A percentile compares a stretch with the other conserved stretches of the same genome.
Conservation (phyloP, 1,284 basidiomycete species). For the Malassezia dermatis region DNA sequence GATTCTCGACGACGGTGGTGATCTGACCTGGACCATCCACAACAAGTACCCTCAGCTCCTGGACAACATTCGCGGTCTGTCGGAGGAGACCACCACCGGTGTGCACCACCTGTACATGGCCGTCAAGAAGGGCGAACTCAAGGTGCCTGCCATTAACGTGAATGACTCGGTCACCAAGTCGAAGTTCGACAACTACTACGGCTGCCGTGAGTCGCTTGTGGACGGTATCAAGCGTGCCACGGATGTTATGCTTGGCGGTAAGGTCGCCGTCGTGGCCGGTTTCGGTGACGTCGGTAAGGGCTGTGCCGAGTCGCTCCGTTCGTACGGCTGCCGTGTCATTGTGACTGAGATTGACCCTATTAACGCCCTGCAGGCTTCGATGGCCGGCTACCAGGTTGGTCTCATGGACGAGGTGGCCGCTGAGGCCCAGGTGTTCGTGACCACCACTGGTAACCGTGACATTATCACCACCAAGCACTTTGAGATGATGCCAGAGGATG, state of each 20-base stretch:
- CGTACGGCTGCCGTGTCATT: conserved; percentile 91
- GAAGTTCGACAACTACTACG: conserved; percentile 66
- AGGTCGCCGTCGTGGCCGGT: conserved; percentile 95
- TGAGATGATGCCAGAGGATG: conserved; percentile 87
- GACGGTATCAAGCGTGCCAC: conserved; percentile 99
- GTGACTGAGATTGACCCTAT: conserved; percentile 99
- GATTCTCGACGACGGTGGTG: conserved; percentile 99
- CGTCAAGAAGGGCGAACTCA: conserved; percentile 87
- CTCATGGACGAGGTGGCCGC: conserved; percentile 95
- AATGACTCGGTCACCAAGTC: conserved; percentile 93
- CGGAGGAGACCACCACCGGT: conserved; percentile 99
- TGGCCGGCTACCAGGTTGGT: conserved; percentile 97
- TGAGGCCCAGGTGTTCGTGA: conserved; percentile 86
- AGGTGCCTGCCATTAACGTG: conserved; percentile 98
- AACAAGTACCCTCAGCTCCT: conserved; percentile 57
- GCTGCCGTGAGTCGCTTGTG: conserved; percentile 94
- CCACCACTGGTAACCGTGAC: conserved; percentile 96
- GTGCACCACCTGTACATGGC: conserved; percentile 98
- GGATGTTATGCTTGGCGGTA: conserved; percentile 99
- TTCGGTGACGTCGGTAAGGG: conserved; percentile 99
- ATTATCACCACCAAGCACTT: conserved; percentile 94
- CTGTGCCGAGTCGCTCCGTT: conserved; percentile 90
- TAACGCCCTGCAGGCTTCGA: conserved; percentile 97
- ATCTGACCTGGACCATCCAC: conserved; percentile 88
- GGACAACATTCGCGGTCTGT: conserved; percentile 62